These are phyloP conservation scores for Sporothrix euskadiensis DNA, from an alignment of 2,329 filamentous ascomycete genomes.

Conservation along the genomic window DNA sequence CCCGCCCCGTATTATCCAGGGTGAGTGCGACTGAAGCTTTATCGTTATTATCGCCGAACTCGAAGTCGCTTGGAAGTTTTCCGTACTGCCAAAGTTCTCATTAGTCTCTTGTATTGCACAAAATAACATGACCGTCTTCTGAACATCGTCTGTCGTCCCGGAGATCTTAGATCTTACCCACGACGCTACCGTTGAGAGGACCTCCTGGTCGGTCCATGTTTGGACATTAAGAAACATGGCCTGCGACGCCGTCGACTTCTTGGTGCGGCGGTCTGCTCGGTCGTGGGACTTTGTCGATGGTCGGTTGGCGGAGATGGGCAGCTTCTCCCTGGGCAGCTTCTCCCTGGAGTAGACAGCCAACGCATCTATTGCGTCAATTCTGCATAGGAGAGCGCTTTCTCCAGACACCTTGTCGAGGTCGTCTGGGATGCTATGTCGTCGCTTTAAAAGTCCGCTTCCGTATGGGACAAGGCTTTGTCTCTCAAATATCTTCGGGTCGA, in stretches of 20 bases:
- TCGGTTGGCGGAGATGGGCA: background rate
- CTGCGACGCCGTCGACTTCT: background rate
- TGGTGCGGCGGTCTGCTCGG: background rate
- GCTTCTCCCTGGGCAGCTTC: too few species aligned
- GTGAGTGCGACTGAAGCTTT: background rate
- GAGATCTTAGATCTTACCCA: background rate
- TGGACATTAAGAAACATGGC: background rate
- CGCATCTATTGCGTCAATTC: background rate
- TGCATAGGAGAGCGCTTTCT: background rate
- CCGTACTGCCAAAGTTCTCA: background rate
- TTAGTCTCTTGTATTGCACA: background rate
- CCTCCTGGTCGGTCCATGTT: background rate
- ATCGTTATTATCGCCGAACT: background rate
- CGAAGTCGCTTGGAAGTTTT: background rate
- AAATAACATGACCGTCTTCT: background rate
- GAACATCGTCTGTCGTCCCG: background rate
- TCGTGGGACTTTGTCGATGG: background rate
- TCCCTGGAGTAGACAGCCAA: background rate
- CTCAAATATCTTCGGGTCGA: background rate
- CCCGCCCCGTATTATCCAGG: background rate
- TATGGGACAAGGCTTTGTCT: background rate
- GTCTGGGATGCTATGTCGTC: background rate
- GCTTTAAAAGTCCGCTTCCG: background rate
- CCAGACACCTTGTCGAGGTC: background rate
- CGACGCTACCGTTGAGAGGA: background rate